Evolutionary conservation across 2,329 filamentous ascomycete species (phyloP).

Genomic region (Akanthomyces lecanii): DNA sequence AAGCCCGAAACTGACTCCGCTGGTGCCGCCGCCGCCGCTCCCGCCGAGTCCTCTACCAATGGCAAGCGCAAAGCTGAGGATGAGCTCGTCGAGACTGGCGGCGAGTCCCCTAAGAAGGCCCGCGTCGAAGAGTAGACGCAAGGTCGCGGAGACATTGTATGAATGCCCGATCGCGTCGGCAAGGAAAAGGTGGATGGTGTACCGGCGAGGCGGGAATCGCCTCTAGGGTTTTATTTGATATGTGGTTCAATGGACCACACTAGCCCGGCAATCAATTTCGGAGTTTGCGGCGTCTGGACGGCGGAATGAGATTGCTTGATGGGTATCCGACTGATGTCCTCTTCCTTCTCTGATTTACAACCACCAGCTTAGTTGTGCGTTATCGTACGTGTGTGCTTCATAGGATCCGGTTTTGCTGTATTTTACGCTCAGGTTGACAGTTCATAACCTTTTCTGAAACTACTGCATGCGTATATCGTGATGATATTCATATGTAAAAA

Average conservation of each 20-base stretch:
- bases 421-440: not conserved
- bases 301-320: not conserved
- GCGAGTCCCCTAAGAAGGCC: constrained; percentile 42
- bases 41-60: constrained; percentile 25
- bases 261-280: not conserved
- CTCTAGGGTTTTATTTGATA: not conserved
- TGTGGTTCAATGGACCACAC: not conserved
- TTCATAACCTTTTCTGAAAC: not conserved
- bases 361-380: not conserved
- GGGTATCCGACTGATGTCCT: not conserved
- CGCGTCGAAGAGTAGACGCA: constrained; percentile 44
- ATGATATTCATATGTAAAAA: not conserved
- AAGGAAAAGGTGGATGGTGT: not conserved
- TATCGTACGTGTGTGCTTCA: not conserved
- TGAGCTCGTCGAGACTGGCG: constrained; percentile 22
- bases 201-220: not conserved
- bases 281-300: constrained; percentile 16
- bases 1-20: constrained; percentile 29
- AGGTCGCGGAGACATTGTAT: not conserved
- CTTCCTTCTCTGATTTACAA: not conserved
- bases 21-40: constrained; percentile 15
- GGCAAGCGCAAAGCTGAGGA: constrained; percentile 25
- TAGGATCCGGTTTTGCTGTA: not conserved
- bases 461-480: not conserved
- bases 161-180: not conserved